Conservation (phyloP, 2,329 filamentous ascomycete species). For the Fusarium oligoseptatum region DNA sequence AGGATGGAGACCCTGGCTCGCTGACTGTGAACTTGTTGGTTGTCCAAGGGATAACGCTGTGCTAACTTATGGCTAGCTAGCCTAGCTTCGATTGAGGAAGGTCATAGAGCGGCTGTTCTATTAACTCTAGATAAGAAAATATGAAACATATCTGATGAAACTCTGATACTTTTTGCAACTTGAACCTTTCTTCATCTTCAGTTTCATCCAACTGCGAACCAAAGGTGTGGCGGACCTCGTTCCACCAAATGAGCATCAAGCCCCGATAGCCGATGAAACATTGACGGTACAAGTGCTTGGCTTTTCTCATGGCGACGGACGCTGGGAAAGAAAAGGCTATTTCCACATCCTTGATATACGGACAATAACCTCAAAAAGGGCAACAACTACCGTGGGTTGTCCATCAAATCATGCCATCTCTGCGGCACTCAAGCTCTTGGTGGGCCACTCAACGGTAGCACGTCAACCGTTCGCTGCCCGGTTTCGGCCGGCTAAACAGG, state of each 20-base stretch:
- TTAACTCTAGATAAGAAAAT: neutral
- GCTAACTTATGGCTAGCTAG: neutral
- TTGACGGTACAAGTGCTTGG: neutral
- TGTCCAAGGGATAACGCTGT: neutral
- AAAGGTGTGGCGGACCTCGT: neutral
- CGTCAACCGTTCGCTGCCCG: constrained; percentile 17
- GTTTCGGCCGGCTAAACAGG: constrained; percentile 34
- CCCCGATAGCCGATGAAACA: neutral
- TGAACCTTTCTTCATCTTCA: neutral
- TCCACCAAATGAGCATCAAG: neutral
- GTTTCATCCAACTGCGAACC: neutral
- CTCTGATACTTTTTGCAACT: neutral
- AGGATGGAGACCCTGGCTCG: neutral
- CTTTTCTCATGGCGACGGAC: neutral
- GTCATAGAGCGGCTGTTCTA: neutral
- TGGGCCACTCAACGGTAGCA: constrained; percentile 11
- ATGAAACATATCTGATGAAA: neutral
- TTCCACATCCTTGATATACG: neutral
- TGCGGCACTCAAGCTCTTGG: constrained; percentile 1
- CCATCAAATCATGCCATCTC: constrained; percentile 4
- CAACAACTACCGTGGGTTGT: neutral
- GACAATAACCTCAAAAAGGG: neutral
- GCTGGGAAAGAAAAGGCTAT: neutral
- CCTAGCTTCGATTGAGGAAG: neutral
- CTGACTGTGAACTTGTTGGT: neutral